Percentiles rank a stretch among this genome's conserved stretches.
These are phyloP conservation scores for Penicillium angulare DNA, from an alignment of 495 filamentous ascomycete genomes.

Conservation along the genomic window DNA sequence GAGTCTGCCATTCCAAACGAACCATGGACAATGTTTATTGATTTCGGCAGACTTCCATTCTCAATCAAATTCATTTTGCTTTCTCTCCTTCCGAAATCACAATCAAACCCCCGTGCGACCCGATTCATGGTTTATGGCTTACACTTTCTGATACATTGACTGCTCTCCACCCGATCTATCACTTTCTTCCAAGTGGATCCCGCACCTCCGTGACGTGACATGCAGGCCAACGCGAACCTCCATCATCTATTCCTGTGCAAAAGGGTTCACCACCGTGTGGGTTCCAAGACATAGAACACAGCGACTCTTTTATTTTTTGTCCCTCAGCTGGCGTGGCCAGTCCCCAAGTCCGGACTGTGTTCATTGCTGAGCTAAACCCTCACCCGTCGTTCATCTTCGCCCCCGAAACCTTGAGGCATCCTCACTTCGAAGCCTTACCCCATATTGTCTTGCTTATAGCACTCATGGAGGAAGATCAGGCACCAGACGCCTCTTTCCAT, in stretches of 20 bases:
- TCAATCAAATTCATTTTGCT: neutral
- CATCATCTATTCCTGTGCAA: no score
- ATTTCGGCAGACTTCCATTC: neutral
- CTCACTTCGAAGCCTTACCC: no score
- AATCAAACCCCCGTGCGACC: neutral
- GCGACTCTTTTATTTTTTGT: neutral
- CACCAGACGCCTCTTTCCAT: conserved; percentile 19
- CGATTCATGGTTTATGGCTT: no score
- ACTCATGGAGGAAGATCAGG: conserved; percentile 35
- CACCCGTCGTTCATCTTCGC: neutral
- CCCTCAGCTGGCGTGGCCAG: neutral
- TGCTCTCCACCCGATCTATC: conserved; percentile 15
- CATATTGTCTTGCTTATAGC: conserved; percentile 3
- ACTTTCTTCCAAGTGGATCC: conserved; percentile 13
- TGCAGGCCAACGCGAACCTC: conserved; percentile 7
- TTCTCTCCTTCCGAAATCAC: no score
- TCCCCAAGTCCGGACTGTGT: no score
- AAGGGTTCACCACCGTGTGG: conserved; percentile 13
- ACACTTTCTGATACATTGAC: conserved; percentile 3
- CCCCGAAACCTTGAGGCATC: no score
- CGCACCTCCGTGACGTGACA: conserved; percentile 20
- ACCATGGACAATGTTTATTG: neutral
- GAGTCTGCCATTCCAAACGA: neutral
- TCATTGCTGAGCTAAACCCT: no score
- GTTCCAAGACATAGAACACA: neutral